A percentile compares a stretch with the other conserved stretches of the same genome.
Conservation (phyloP, 2,329 filamentous ascomycete genomes). For the Trichoderma sp. region DNA sequence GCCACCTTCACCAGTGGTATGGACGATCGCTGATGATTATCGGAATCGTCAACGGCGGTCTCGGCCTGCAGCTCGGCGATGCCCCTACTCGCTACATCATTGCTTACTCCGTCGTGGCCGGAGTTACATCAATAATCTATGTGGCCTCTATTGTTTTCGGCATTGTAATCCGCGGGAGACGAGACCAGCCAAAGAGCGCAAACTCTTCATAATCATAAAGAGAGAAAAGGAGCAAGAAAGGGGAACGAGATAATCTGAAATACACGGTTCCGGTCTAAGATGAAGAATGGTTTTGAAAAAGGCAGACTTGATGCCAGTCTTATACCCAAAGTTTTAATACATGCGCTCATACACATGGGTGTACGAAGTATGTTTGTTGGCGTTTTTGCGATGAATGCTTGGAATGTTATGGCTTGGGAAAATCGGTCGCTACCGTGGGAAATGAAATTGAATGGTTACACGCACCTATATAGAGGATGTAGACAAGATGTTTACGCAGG, state of each 20-base stretch:
- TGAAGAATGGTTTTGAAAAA: background rate
- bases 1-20: conserved; percentile 65
- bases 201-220: background rate
- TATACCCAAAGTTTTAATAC: background rate
- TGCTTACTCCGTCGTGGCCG: conserved; percentile 61
- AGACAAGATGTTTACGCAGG: background rate
- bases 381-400: background rate
- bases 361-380: background rate
- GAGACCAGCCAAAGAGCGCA: background rate
- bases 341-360: background rate
- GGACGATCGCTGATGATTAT: conserved; percentile 61
- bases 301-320: background rate
- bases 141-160: conserved; percentile 35
- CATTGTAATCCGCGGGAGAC: conserved; percentile 19
- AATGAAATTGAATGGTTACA: background rate
- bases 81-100: conserved; percentile 50
- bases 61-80: conserved; percentile 58
- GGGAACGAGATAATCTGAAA: background rate
- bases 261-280: background rate
- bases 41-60: conserved; percentile 65
- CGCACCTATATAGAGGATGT: conserved; percentile 1
- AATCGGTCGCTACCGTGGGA: background rate
- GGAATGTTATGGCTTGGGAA: background rate
- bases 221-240: too few species aligned
- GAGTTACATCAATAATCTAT: conserved; percentile 53